Percentiles rank a stretch among this genome's conserved stretches.
These are phyloP conservation scores for Asterophora parasitica DNA, from an alignment of 768 basidiomycete genomes.

Conservation along the genomic window DNA sequence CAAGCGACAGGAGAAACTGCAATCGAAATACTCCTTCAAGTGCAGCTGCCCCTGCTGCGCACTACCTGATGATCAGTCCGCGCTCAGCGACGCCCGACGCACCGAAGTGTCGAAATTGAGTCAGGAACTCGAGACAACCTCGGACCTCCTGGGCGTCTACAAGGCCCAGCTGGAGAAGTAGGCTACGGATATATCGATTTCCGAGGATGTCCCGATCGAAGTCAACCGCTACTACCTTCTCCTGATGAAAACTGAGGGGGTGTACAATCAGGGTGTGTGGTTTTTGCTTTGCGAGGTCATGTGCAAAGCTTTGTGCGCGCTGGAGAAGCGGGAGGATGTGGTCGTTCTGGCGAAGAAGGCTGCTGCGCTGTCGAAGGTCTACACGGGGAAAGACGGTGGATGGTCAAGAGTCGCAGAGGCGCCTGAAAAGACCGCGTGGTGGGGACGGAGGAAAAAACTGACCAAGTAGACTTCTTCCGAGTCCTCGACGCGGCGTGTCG, in stretches of 20 bases:
- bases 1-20: conserved; percentile 8
- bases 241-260: conserved; percentile 15
- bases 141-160: not conserved
- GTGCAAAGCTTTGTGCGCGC: conserved; percentile 20
- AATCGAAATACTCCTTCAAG: conserved; percentile 12
- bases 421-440: conserved; percentile 18
- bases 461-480: not conserved
- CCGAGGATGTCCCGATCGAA: conserved; percentile 14
- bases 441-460: conserved; percentile 10
- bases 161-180: conserved; percentile 10
- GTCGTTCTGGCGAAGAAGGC: conserved; percentile 15
- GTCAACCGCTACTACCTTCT: conserved; percentile 4
- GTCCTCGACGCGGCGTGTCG: no score
- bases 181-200: conserved; percentile 9
- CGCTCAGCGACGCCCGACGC: conserved; percentile 17
- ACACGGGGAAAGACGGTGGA: conserved; percentile 10
- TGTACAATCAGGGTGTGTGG: conserved; percentile 9
- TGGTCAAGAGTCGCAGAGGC: conserved; percentile 16
- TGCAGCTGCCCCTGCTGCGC: conserved; percentile 16
- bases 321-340: conserved; percentile 13
- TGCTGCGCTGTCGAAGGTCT: conserved; percentile 2
- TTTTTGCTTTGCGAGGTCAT: conserved; percentile 10
- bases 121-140: not conserved
- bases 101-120: conserved; percentile 1
- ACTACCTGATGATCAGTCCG: conserved; percentile 10